phyloP scores from a whole-genome alignment of 2,329 filamentous ascomycete species.

The Dothideomycetes sp. region DNA sequence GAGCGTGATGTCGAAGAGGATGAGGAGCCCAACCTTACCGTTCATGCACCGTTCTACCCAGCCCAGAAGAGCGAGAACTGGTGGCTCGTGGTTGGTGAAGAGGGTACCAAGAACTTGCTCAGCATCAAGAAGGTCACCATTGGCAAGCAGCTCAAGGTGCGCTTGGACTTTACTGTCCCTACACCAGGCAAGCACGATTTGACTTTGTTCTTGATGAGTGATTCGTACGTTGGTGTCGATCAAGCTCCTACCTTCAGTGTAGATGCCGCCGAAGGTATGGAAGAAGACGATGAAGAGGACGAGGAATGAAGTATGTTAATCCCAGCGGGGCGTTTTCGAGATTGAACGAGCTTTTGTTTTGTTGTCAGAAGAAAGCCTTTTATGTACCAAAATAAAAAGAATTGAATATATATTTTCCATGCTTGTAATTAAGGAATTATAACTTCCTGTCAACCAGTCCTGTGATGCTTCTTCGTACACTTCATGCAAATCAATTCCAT shows the following conservation, averaged over 20 bases:
- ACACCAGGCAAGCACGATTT: slow-evolving; percentile 75
- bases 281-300: slow-evolving; percentile 76
- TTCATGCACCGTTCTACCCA: slow-evolving; percentile 94
- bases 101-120: slow-evolving; percentile 75
- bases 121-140: slow-evolving; percentile 94
- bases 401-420: not conserved
- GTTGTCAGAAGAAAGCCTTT: not conserved
- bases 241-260: slow-evolving; percentile 87
- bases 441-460: too few species aligned
- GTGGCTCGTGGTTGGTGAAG: slow-evolving; percentile 95
- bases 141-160: slow-evolving; percentile 64
- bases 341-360: not conserved
- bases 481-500: too few species aligned
- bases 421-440: not conserved
- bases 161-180: slow-evolving; percentile 81
- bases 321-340: not conserved
- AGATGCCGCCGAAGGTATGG: slow-evolving; percentile 82
- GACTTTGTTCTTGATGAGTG: slow-evolving; percentile 91
- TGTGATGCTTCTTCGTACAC: too few species aligned
- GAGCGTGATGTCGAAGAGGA: slow-evolving; percentile 69
- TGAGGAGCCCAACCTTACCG: slow-evolving; percentile 67
- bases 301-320: slow-evolving; percentile 6
- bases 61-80: slow-evolving; percentile 90
- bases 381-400: not conserved
- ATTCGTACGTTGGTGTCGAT: slow-evolving; percentile 93